A percentile compares a stretch with the other conserved stretches of the same genome.
These are phyloP conservation scores for Trichoderma breve DNA, from an alignment of 2,329 filamentous ascomycete species.

Conservation along the genomic window DNA sequence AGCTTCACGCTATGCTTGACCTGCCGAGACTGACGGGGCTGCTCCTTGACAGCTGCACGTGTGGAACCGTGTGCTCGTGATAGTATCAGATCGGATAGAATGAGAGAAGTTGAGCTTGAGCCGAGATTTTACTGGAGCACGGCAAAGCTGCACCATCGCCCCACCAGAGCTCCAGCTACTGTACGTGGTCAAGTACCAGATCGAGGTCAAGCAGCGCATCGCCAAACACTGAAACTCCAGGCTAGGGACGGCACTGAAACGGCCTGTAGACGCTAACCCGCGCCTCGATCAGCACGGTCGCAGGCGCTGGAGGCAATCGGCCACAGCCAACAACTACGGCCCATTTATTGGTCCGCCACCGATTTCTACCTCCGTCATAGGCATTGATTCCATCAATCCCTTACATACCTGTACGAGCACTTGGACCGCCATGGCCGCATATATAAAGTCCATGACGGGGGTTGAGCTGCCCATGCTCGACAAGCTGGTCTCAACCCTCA, in stretches of 20 bases:
- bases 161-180: background rate
- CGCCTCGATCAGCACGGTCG: slow-evolving; percentile 4
- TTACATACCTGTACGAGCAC: background rate
- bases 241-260: background rate
- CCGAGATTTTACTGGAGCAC: background rate
- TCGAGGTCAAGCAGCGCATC: background rate
- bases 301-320: background rate
- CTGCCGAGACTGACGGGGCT: background rate
- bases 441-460: slow-evolving; percentile 16
- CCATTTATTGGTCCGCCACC: slow-evolving; percentile 14
- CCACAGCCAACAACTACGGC: background rate
- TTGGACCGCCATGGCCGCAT: slow-evolving; percentile 2
- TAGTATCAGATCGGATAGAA: background rate
- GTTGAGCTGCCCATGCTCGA: background rate
- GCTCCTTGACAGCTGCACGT: background rate
- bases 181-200: background rate
- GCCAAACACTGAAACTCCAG: background rate
- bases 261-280: background rate
- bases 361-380: background rate
- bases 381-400: background rate
- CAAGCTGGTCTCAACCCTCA: background rate
- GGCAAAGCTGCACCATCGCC: background rate
- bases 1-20: background rate
- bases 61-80: background rate
- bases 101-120: background rate